A percentile compares a stretch with the other conserved stretches of the same genome.
phyloP scores from a whole-genome alignment of 2,329 filamentous ascomycete genomes.

The Fusarium beomiforme region DNA sequence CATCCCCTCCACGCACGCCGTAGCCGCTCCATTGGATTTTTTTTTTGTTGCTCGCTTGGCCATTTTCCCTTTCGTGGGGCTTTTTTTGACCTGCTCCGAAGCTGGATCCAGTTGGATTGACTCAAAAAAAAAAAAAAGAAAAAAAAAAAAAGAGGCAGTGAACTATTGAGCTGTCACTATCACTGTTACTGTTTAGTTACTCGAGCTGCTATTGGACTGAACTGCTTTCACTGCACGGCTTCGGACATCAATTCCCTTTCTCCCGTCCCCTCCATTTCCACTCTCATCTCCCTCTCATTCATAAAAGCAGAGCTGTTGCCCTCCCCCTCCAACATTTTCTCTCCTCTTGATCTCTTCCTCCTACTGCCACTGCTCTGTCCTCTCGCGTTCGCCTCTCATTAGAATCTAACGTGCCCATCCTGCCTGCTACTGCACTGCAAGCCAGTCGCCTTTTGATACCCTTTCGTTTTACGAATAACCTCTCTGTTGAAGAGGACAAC shows the following conservation, averaged over 20 bases:
- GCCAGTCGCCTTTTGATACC: slow-evolving; percentile 43
- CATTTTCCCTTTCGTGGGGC: slow-evolving; percentile 36
- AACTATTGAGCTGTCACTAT: slow-evolving; percentile 14
- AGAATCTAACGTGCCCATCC: slow-evolving; percentile 31
- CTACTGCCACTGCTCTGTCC: slow-evolving; percentile 33
- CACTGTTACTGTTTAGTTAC: background rate
- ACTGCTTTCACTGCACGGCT: slow-evolving; percentile 10
- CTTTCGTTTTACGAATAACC: slow-evolving; percentile 30
- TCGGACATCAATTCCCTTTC: slow-evolving; percentile 32
- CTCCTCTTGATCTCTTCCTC: slow-evolving; percentile 25
- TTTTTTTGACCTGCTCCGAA: slow-evolving; percentile 24
- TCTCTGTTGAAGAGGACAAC: slow-evolving; percentile 32
- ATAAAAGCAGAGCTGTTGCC: slow-evolving; percentile 42
- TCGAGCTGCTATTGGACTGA: slow-evolving; percentile 28
- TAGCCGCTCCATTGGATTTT: slow-evolving; percentile 42
- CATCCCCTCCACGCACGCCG: slow-evolving; percentile 25
- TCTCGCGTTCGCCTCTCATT: slow-evolving; percentile 40
- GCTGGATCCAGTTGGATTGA: slow-evolving; percentile 37
- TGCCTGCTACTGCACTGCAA: slow-evolving; percentile 39
- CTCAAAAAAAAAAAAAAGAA: slow-evolving; percentile 27
- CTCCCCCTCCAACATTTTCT: slow-evolving; percentile 21
- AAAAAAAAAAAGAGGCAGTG: slow-evolving; percentile 19
- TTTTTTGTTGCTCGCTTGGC: slow-evolving; percentile 17
- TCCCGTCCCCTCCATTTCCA: slow-evolving; percentile 12
- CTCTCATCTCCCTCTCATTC: slow-evolving; percentile 24